Percentiles rank a stretch among this genome's conserved stretches.
These are phyloP conservation scores for Calonectria hawksworthii DNA, from an alignment of 2,329 filamentous ascomycete genomes.

Conservation along the genomic window DNA sequence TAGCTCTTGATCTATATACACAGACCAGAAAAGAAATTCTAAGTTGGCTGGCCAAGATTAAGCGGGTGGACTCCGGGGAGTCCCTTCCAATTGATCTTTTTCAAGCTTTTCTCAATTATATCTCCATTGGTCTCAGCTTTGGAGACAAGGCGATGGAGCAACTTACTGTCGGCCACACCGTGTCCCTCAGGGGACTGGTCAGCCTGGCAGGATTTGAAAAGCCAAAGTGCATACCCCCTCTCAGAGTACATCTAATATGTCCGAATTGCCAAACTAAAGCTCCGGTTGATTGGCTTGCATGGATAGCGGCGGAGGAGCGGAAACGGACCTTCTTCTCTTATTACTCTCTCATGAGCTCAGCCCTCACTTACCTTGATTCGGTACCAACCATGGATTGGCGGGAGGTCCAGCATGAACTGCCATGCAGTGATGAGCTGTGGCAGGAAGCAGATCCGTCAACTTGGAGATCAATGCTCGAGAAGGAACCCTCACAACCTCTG, in stretches of 20 bases:
- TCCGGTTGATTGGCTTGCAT: neutral
- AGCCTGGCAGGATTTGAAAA: neutral
- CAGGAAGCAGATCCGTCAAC: neutral
- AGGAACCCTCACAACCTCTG: neutral
- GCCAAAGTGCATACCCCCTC: neutral
- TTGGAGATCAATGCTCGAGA: neutral
- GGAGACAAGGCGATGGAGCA: conserved; percentile 3
- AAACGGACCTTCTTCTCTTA: neutral
- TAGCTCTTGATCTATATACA: neutral
- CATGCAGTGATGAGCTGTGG: neutral
- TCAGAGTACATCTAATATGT: neutral
- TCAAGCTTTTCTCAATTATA: conserved; percentile 1
- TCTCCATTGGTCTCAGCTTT: neutral
- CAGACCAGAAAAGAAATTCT: conserved; percentile 9
- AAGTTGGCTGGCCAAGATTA: neutral
- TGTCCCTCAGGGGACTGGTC: neutral
- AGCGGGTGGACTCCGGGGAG: neutral
- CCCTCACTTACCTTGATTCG: neutral
- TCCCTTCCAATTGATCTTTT: neutral
- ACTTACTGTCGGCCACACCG: neutral
- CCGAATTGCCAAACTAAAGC: neutral
- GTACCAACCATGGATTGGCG: neutral
- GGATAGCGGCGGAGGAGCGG: neutral
- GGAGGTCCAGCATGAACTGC: neutral
- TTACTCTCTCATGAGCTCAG: neutral